Evolutionary conservation across 2,329 filamentous ascomycete species (phyloP), one percentile per base, ranked within the genome.

Genomic region (Thermothelomyces thermophilus): DNA sequence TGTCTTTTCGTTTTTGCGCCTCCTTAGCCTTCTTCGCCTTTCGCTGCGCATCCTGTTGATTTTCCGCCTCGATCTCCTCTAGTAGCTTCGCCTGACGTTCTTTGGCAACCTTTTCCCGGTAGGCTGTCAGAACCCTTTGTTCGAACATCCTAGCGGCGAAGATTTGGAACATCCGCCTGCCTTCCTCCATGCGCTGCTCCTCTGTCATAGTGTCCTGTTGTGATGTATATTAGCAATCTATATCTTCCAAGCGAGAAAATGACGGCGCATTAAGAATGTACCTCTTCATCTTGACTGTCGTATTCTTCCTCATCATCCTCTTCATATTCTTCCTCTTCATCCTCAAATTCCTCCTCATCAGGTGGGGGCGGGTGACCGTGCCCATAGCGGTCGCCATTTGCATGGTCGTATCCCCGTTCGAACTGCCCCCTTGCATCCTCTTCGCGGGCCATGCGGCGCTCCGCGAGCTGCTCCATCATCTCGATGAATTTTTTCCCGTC

Each of bases 401-500:
- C 66, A 55, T 73, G 64, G 33, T 66, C 68, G 63, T 80, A 77
- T 58, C 69, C 69, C 50, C 76, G 79, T 64, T 76, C 75, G 64
- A 83, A 75, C 60, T 79, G 74, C 58, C 80, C 75, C 55, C 84
- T 83, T 44, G 88, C 87, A 65, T 96, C 90, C 70, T 93, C 90
- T 73, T 97, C 91, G 60, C 93, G 85, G 64, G 90, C 88, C 91
- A 98, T 96, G 62, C 93, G 83, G 62, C 91, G 87, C 72, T 98
- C 93, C 33, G 93, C 93, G 62, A 98, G 79, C 72, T 97, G 91
- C 69, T 98, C 93, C 93, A 98, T 98, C 93, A 98, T 98, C 68
- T 98, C 93, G 70, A 98, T 98, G 73, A 98, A 98, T 65, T 95
- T 95, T 70, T 95, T 95, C 63, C 93, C 93, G 69, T 98, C 93